Percentiles rank a stretch among this genome's conserved stretches.
Conservation (phyloP, 345 rosid species). For the Salix purpurea region DNA sequence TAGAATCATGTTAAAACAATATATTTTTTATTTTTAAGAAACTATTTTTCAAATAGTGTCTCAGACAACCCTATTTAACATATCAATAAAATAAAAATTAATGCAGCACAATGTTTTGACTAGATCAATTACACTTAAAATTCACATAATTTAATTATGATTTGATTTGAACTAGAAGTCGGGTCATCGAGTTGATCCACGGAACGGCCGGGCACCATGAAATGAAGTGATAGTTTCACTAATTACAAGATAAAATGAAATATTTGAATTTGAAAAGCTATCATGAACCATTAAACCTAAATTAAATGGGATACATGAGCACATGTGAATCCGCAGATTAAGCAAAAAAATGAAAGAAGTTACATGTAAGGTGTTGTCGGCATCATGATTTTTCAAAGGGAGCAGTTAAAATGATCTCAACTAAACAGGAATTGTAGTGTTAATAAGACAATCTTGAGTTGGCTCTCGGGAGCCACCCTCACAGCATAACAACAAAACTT, state of each 20-base stretch:
- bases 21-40: too few relatives aligned
- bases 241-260: slow-evolving; percentile 3
- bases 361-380: slow-evolving; percentile 38
- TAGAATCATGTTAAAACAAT: too few relatives aligned
- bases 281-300: background rate
- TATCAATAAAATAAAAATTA: too few relatives aligned
- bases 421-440: slow-evolving; percentile 6
- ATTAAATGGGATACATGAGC: slow-evolving; percentile 13
- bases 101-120: too few relatives aligned
- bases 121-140: too few relatives aligned
- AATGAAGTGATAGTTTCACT: too few relatives aligned
- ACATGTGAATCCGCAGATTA: slow-evolving; percentile 54
- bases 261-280: slow-evolving; percentile 8
- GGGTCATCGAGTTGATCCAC: too few relatives aligned
- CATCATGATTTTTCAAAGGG: slow-evolving; percentile 57
- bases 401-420: slow-evolving; percentile 40
- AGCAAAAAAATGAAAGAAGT: slow-evolving; percentile 31
- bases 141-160: too few relatives aligned
- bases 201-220: too few relatives aligned
- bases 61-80: too few relatives aligned
- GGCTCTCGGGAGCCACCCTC: slow-evolving; percentile 21
- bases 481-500: slow-evolving; percentile 8
- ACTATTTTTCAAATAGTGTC: too few relatives aligned
- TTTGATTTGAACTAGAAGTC: too few relatives aligned
- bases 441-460: background rate